Evolutionary conservation across 768 basidiomycete species (phyloP).

Genomic region (Cytidiella melzeri): DNA sequence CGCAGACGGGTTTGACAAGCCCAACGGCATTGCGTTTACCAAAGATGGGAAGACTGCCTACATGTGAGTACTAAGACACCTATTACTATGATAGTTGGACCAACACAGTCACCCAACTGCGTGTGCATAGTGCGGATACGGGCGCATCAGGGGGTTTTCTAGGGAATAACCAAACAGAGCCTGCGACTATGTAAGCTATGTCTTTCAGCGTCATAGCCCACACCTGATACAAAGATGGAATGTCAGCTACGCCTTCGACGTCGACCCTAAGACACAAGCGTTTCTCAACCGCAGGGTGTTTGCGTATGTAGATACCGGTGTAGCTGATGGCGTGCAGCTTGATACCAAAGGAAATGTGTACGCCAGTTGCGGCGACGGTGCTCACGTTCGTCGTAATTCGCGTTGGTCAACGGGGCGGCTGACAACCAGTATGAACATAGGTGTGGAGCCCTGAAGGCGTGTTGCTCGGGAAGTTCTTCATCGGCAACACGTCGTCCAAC

Average conservation of each 20-base stretch:
- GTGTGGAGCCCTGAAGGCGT: constrained; percentile 51
- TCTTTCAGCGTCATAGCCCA: background rate
- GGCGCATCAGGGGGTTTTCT: constrained; percentile 39
- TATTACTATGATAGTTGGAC: no score
- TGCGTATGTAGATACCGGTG: constrained; percentile 58
- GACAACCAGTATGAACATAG: constrained; percentile 18
- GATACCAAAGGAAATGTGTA: constrained; percentile 64
- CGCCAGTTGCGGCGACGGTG: constrained; percentile 63
- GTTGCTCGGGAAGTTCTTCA: constrained; percentile 61
- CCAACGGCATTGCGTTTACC: constrained; percentile 74
- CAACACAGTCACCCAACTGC: no score
- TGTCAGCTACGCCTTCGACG: constrained; percentile 61
- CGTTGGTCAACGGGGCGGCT: no score
- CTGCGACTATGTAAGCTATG: constrained; percentile 57
- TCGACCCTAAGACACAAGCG: constrained; percentile 45
- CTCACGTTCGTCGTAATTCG: constrained; percentile 36
- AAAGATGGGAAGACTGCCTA: constrained; percentile 59
- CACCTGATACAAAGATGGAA: background rate
- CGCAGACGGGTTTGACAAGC: constrained; percentile 68
- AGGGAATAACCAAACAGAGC: constrained; percentile 49
- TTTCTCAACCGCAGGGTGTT: constrained; percentile 62
- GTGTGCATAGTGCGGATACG: constrained; percentile 44
- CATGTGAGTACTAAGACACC: constrained; percentile 41
- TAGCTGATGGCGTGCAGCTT: constrained; percentile 62
- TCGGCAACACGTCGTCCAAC: constrained; percentile 32